Evolutionary conservation across 305 asterid genomes (phyloP).

Genomic region (Salvia sclarea): DNA sequence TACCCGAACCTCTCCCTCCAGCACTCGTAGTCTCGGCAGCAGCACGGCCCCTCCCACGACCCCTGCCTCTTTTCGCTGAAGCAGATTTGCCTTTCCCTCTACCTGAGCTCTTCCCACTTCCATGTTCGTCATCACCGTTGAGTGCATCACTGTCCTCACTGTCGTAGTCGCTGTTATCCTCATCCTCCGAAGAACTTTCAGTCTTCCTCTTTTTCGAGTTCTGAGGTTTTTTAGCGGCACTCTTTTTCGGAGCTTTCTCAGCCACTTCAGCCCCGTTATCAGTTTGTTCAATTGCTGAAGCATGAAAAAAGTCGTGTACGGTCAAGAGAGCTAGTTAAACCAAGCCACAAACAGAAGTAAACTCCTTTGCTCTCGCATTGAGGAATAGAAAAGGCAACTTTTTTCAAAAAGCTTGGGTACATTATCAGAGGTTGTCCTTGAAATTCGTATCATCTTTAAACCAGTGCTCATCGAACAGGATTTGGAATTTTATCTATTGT

Average conservation of each 20-base stretch:
- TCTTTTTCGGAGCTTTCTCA: conserved; percentile 46
- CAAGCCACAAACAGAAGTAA: background rate
- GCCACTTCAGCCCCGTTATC: conserved; percentile 34
- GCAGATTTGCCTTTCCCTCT: conserved; percentile 57
- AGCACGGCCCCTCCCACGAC: conserved; percentile 76
- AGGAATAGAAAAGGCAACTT: too few relatives aligned
- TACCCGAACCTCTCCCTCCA: conserved; percentile 51
- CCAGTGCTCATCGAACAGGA: background rate
- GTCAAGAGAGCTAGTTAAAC: background rate
- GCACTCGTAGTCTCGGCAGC: conserved; percentile 43
- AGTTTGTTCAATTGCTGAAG: conserved; percentile 52
- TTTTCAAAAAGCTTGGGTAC: too few relatives aligned
- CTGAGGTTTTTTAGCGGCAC: conserved; percentile 44
- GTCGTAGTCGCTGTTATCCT: conserved; percentile 45
- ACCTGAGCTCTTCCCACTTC: conserved; percentile 41
- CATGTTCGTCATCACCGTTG: conserved; percentile 48
- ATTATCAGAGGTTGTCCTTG: background rate
- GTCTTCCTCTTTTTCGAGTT: conserved; percentile 71
- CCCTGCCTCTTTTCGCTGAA: conserved; percentile 45
- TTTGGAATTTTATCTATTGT: background rate
- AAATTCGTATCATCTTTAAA: background rate
- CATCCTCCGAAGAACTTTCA: conserved; percentile 64
- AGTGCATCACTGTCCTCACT: conserved; percentile 59
- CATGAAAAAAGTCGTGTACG: conserved; percentile 25
- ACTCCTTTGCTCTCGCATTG: too few relatives aligned